Conservation (phyloP, 805 yeast genomes). For the Priceomyces fermenticarens region DNA sequence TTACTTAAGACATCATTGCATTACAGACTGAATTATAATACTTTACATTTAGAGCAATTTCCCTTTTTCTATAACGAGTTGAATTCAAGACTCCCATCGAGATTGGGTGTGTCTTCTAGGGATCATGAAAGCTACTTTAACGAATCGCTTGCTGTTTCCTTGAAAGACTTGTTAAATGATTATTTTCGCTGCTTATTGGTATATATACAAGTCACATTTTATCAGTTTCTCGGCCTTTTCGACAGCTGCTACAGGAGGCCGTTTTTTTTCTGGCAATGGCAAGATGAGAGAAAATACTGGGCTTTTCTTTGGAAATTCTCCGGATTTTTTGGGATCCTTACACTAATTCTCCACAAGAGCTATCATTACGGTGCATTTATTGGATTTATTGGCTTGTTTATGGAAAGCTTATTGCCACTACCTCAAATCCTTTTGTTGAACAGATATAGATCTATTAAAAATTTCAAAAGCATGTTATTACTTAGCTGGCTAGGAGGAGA, state of each 20-base stretch:
- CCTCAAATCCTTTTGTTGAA: slow-evolving; percentile 74
- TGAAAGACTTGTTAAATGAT: slow-evolving; percentile 5
- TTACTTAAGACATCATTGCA: slow-evolving; percentile 61
- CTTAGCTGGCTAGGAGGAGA: slow-evolving; percentile 91
- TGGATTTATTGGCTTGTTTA: slow-evolving; percentile 63
- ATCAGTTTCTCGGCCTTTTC: slow-evolving; percentile 51
- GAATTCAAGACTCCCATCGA: slow-evolving; percentile 18
- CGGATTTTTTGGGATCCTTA: slow-evolving; percentile 35
- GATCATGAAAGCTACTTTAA: slow-evolving; percentile 15
- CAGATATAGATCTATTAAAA: slow-evolving; percentile 66
- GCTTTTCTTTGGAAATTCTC: slow-evolving; percentile 52
- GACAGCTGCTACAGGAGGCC: slow-evolving; percentile 70
- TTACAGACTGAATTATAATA: slow-evolving; percentile 46
- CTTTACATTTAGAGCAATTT: slow-evolving; percentile 26
- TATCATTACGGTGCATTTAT: slow-evolving; percentile 46
- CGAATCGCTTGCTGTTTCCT: slow-evolving; percentile 4
- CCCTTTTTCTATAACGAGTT: slow-evolving; percentile 29
- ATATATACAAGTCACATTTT: slow-evolving; percentile 9
- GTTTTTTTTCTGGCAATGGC: slow-evolving; percentile 85
- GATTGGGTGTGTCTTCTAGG: slow-evolving; percentile 11
- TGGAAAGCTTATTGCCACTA: slow-evolving; percentile 71
- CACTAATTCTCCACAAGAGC: slow-evolving; percentile 35
- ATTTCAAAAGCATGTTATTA: slow-evolving; percentile 72
- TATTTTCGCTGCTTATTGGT: slow-evolving; percentile 6
- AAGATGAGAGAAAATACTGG: slow-evolving; percentile 57